Evolutionary conservation across 2,329 filamentous ascomycete genomes (phyloP), one percentile per base, ranked within the genome.

Genomic region (Aureobasidium uvarum): DNA sequence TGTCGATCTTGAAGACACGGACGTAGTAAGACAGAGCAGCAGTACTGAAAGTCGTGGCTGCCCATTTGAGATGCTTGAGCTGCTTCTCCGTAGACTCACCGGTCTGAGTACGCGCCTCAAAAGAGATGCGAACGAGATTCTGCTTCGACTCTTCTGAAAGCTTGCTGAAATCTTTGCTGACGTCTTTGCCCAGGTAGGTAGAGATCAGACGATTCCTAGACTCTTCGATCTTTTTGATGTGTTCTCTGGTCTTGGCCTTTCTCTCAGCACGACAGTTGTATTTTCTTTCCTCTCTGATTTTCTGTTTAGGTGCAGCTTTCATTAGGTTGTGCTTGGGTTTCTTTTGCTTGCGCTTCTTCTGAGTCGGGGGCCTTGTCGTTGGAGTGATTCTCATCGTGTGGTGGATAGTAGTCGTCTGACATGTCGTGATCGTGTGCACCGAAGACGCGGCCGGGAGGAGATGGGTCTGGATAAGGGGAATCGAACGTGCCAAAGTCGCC

Each of bases 31-130:
- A 11, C 8, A 23, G n/a, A 23, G n/a, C 43, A 46, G n/a, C 10
- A 28, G 45, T 2, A 13, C 4, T 55, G 5, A 55, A 18, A n/a
- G 51, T 55, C 3, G 14, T 5, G 2, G n/a, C 33, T 39, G 51
- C 51, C 51, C 51, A 55, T 23, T 39, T 31, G 36, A 55, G 51
- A 25, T 55, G 51, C 33, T 39, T 18, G 51, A 55, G 51, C 51
- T 39, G 38, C 6, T 55, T 25, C n/a, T 39, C n/a, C 5, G 31
- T n/a, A 20, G 31, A 55, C 3, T 23, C 14, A 16, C 51, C n/a
- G n/a, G 8, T 16, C 14, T 39, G n/a, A 23, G 33, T 8, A n/a
- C 5, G 51, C 4, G 51, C 51, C 6, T 39, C 33, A 18, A 2
- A 25, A 1, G 51, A 38, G 13, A 55, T 55, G 33, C 51, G 51